These are phyloP conservation scores for Hanseniaspora jakobsenii DNA, from an alignment of 805 yeast species.

Conservation along the genomic window DNA sequence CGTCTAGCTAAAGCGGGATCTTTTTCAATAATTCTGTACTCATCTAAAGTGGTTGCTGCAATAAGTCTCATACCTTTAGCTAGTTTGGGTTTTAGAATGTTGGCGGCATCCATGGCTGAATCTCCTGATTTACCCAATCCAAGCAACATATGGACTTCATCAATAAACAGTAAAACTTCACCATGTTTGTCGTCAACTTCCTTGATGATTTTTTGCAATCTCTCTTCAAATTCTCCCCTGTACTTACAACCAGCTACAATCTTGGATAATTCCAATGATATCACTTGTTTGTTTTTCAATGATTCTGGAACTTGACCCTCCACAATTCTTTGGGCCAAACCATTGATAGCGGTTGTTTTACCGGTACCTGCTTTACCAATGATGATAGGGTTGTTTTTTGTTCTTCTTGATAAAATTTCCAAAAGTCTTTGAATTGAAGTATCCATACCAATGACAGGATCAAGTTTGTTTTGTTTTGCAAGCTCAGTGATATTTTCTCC, in stretches of 20 bases:
- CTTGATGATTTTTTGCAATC: slow-evolving; percentile 65
- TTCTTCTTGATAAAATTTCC: slow-evolving; percentile 81
- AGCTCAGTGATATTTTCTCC: slow-evolving; percentile 78
- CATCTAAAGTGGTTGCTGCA: slow-evolving; percentile 94
- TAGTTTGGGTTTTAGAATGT: slow-evolving; percentile 79
- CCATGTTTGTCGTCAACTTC: slow-evolving; percentile 76
- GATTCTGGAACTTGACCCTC: slow-evolving; percentile 91
- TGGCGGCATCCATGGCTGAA: slow-evolving; percentile 93
- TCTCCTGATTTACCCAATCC: slow-evolving; percentile 80
- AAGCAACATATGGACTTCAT: slow-evolving; percentile 77
- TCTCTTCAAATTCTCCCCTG: slow-evolving; percentile 91
- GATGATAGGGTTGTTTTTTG: slow-evolving; percentile 88
- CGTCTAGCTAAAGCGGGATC: slow-evolving; percentile 93
- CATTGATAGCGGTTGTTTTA: slow-evolving; percentile 93
- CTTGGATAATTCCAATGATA: slow-evolving; percentile 77
- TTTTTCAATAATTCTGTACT: slow-evolving; percentile 87
- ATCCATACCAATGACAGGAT: slow-evolving; percentile 94
- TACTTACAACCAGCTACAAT: slow-evolving; percentile 90
- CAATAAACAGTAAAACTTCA: slow-evolving; percentile 68
- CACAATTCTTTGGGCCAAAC: slow-evolving; percentile 84
- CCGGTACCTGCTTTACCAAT: slow-evolving; percentile 98
- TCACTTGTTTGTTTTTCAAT: slow-evolving; percentile 72
- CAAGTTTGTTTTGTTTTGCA: slow-evolving; percentile 81
- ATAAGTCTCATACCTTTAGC: slow-evolving; percentile 92
- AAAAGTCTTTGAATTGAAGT: slow-evolving; percentile 89